Evolutionary conservation across 345 rosid genomes (phyloP).

Genomic region (Hirschfeldia incana): DNA sequence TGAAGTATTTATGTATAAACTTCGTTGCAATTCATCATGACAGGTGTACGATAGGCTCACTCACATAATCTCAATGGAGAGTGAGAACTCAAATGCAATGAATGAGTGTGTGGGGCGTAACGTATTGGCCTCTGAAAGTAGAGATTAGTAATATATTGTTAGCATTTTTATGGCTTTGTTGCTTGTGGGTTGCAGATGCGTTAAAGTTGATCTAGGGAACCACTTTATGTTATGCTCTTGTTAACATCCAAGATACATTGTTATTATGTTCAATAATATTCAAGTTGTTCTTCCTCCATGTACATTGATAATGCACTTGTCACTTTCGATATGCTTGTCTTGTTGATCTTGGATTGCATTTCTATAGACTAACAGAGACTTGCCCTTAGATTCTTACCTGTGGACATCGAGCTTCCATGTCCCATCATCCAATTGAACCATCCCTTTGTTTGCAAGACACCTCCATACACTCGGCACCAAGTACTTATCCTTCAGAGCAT

Average conservation of each 20-base stretch:
- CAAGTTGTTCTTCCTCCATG: neutral
- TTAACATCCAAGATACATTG: conserved; percentile 47
- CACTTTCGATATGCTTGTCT: conserved; percentile 7
- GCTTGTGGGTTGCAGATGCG: conserved; percentile 61
- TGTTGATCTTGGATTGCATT: neutral
- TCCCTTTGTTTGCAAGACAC: conserved; percentile 49
- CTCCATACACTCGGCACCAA: conserved; percentile 56
- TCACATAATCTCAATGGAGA: conserved; percentile 75
- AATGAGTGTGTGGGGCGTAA: neutral
- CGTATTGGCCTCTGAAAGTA: neutral
- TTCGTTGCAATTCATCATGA: conserved; percentile 4
- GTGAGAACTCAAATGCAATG: conserved; percentile 59
- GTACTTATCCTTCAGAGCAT: conserved; percentile 44
- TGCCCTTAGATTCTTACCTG: conserved; percentile 7
- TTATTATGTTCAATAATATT: conserved; percentile 29
- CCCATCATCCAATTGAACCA: conserved; percentile 57
- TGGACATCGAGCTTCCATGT: conserved; percentile 53
- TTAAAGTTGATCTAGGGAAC: conserved; percentile 64
- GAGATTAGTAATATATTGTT: conserved; percentile 17
- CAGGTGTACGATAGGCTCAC: conserved; percentile 87
- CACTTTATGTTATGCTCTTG: conserved; percentile 64
- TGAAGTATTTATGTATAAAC: neutral
- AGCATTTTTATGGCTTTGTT: conserved; percentile 48
- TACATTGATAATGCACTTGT: neutral
- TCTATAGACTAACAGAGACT: neutral